Percentiles rank a stretch among this genome's conserved stretches.
Conservation (phyloP, 78 protist genomes). For the Bodo saltans region DNA sequence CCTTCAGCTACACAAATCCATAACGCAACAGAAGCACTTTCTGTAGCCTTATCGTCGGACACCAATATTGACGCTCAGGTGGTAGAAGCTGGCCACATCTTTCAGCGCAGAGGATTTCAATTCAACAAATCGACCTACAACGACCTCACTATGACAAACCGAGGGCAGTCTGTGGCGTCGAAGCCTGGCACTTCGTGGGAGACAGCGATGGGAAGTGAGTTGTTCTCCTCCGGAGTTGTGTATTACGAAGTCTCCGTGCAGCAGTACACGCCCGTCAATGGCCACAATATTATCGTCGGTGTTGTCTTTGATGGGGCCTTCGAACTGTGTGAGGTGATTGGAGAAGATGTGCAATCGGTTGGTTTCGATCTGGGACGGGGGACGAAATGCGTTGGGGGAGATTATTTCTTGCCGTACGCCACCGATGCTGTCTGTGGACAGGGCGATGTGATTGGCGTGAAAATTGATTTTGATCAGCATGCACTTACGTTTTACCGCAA, state of each 20-base stretch:
- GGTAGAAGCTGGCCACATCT: neutral
- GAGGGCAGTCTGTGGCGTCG: constrained; percentile 1
- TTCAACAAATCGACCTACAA: constrained; percentile 8
- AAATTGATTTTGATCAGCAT: neutral
- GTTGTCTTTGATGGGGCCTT: constrained; percentile 30
- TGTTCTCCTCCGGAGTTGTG: constrained; percentile 11
- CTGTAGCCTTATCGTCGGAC: neutral
- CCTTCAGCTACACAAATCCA: neutral
- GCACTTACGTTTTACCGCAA: constrained; percentile 16
- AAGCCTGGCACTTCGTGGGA: neutral
- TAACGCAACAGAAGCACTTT: neutral
- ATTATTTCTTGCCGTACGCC: constrained; percentile 5
- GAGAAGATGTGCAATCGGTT: constrained; percentile 11
- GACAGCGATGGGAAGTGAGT: neutral
- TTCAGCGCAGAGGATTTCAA: constrained; percentile 2
- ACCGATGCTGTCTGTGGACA: neutral
- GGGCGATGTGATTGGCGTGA: constrained; percentile 33
- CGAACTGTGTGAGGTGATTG: constrained; percentile 16
- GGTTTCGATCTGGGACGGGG: constrained; percentile 25
- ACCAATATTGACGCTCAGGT: constrained; percentile 2
- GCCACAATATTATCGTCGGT: constrained; percentile 25
- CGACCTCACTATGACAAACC: neutral
- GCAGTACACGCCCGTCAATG: neutral
- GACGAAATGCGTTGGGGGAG: neutral
- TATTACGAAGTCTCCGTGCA: constrained; percentile 23